Percentiles rank a stretch among this genome's conserved stretches.
phyloP scores from a whole-genome alignment of 192 early-diverging fungal genomes.

The Coemansia reversa region DNA sequence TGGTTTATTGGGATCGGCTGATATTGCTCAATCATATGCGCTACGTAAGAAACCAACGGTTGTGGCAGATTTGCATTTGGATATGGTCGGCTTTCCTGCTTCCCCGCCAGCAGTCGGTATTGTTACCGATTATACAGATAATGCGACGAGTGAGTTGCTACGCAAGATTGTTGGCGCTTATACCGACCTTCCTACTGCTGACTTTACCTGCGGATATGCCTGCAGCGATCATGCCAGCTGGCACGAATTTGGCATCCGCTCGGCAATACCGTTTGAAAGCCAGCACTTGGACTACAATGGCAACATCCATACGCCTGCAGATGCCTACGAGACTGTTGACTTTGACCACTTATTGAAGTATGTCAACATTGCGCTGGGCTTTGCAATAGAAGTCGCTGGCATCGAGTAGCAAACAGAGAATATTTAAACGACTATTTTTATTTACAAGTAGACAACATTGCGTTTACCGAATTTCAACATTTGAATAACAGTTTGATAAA shows the following conservation, averaged over 20 bases:
- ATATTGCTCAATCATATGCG: slow-evolving; percentile 66
- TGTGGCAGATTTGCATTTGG: slow-evolving; percentile 79
- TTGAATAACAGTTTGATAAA: background rate
- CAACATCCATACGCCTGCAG: slow-evolving; percentile 74
- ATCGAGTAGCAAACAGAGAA: background rate
- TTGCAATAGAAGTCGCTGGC: slow-evolving; percentile 71
- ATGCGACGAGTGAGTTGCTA: slow-evolving; percentile 19
- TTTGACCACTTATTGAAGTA: slow-evolving; percentile 72
- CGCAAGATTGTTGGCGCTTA: slow-evolving; percentile 20
- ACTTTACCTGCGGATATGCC: slow-evolving; percentile 41
- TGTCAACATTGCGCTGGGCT: slow-evolving; percentile 72
- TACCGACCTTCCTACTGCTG: slow-evolving; percentile 20
- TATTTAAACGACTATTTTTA: background rate
- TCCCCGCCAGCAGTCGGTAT: slow-evolving; percentile 70
- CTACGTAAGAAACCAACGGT: slow-evolving; percentile 31
- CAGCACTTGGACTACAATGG: slow-evolving; percentile 62
- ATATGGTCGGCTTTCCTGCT: slow-evolving; percentile 87
- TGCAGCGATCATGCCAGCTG: slow-evolving; percentile 89
- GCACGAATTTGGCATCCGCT: slow-evolving; percentile 74
- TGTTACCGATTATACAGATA: slow-evolving; percentile 75
- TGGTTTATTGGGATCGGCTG: slow-evolving; percentile 85
- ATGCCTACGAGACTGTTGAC: slow-evolving; percentile 65
- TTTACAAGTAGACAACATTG: background rate
- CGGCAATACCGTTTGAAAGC: slow-evolving; percentile 74
- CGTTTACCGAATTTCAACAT: background rate